phyloP scores from a whole-genome alignment of 2,329 filamentous ascomycete genomes.

The Stachybotrys elegans region DNA sequence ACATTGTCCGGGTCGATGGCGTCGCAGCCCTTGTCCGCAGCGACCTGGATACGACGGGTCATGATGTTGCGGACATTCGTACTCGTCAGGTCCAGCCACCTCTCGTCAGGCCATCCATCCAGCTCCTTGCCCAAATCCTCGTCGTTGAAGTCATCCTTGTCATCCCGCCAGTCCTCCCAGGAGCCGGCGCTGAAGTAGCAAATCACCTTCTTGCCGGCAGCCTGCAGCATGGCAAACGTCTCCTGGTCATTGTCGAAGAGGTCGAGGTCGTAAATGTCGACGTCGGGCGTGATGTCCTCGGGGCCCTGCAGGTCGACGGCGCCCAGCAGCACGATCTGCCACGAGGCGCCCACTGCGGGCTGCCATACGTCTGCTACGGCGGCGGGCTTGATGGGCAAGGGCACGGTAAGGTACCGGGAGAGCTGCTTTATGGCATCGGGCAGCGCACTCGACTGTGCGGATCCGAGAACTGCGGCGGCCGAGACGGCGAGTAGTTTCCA shows the following conservation, averaged over 20 bases:
- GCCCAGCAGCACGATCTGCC: constrained; percentile 54
- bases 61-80: constrained; percentile 58
- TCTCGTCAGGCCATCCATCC: constrained; percentile 60
- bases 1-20: constrained; percentile 68
- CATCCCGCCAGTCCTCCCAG: constrained; percentile 57
- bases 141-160: constrained; percentile 47
- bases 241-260: constrained; percentile 46
- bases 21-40: constrained; percentile 57
- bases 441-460: no score
- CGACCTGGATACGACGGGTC: constrained; percentile 51
- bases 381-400: not conserved
- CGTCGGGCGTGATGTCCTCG: constrained; percentile 35
- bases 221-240: constrained; percentile 49
- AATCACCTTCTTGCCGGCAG: constrained; percentile 55
- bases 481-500: no score
- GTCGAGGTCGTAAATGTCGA: constrained; percentile 41
- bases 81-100: constrained; percentile 57
- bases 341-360: constrained; percentile 44
- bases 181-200: constrained; percentile 72
- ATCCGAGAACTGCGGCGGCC: no score
- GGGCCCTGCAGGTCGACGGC: constrained; percentile 30
- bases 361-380: constrained; percentile 36
- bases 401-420: no score
- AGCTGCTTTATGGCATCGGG: no score
- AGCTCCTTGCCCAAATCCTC: constrained; percentile 54